Percentiles rank a stretch among this genome's conserved stretches.
These are phyloP conservation scores for Hirschioporus abietinus DNA, from an alignment of 768 basidiomycete genomes.

Conservation along the genomic window DNA sequence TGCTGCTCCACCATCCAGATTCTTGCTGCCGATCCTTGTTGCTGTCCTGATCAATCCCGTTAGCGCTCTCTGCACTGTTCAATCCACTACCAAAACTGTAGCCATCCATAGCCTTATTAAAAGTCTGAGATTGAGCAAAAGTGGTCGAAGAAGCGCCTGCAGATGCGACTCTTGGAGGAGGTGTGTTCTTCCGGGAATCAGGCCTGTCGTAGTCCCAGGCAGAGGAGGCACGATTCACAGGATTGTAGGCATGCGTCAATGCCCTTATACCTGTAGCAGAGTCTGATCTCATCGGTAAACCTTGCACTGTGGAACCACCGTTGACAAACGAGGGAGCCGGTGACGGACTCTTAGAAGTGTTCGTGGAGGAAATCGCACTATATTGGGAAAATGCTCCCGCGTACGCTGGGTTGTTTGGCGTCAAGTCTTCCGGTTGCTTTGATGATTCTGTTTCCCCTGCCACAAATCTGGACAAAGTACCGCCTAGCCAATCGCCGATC, in stretches of 20 bases:
- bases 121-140: slow-evolving; percentile 39
- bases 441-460: slow-evolving; percentile 76
- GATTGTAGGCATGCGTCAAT: slow-evolving; percentile 39
- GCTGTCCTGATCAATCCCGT: neutral
- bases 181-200: slow-evolving; percentile 39
- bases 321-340: slow-evolving; percentile 56
- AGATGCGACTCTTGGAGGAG: slow-evolving; percentile 49
- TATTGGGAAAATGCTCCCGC: slow-evolving; percentile 90
- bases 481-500: slow-evolving; percentile 89
- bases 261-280: slow-evolving; percentile 62
- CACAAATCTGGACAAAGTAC: slow-evolving; percentile 89
- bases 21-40: slow-evolving; percentile 36
- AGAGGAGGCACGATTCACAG: slow-evolving; percentile 69
- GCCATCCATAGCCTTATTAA: slow-evolving; percentile 15
- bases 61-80: neutral
- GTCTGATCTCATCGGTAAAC: slow-evolving; percentile 48
- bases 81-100: slow-evolving; percentile 6
- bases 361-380: slow-evolving; percentile 82
- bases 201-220: slow-evolving; percentile 68
- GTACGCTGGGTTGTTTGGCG: slow-evolving; percentile 34
- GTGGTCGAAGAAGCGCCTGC: slow-evolving; percentile 48
- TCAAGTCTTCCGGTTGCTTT: slow-evolving; percentile 31
- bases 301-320: slow-evolving; percentile 24
- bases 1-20: slow-evolving; percentile 62
- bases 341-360: slow-evolving; percentile 70